Evolutionary conservation across 345 rosid species (phyloP), one percentile per base, ranked within the genome.

Genomic region (Xanthoceras sorbifolium): DNA sequence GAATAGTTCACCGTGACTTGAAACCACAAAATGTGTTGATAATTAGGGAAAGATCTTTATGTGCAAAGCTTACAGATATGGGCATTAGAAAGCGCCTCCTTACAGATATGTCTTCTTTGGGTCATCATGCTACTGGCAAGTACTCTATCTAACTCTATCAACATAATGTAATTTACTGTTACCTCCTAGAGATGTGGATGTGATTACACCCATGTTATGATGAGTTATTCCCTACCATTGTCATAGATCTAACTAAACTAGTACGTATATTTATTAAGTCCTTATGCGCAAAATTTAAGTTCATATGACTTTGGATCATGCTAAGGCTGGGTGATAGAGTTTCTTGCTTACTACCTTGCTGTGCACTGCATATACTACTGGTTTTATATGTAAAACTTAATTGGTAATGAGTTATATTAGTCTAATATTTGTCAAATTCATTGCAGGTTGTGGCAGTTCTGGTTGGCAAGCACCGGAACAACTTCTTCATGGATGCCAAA

Each of bases 401-500:
- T 6, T 50, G n/a, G 44, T 65, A 23, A 11, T 61, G 32, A 9
- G 32, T 64, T 67, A 44, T 65, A 29, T 69, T 28, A 40, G 31
- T 38, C 63, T 50, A 17, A 63, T 74, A 64, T n/a, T 54, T 75
- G 44, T 18, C 46, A 34, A 29, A 31, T 67, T 73, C 52, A 48
- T 68, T 84, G 78, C 84, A 96, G 99, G 97, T 75, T 91, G 89
- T 87, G 99, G 99, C 57, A 96, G 99, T 81, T 93, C 98, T 31
- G 99, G 99, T 66, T 96, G 98, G 99, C 99, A 96, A 89, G 91
- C 99, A 62, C 98, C 99, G 52, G 99, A 96, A 78, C 99, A 92
- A 78, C 99, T 96, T 77, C 89, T 85, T 64, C 91, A 84, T 52
- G 91, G 97, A 65, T 97, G 97, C 65, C 98, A 96, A 86, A 96